Evolutionary conservation across 352 stramenopile species (phyloP).

Genomic region (Globisporangium carolinianum): DNA sequence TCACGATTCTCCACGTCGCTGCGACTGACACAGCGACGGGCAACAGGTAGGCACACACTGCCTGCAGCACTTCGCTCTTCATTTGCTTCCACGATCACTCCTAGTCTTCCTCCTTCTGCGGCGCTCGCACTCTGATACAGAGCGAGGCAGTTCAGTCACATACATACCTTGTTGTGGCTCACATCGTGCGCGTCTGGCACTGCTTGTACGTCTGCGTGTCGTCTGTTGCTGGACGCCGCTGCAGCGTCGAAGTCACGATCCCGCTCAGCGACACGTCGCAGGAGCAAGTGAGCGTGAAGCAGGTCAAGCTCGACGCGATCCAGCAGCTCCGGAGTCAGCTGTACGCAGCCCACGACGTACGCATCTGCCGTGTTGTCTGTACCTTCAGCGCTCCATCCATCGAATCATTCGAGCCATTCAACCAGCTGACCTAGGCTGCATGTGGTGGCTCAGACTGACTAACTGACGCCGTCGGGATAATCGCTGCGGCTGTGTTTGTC

Average conservation of each 20-base stretch:
- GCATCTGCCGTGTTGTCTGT: neutral
- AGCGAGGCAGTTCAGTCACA: no score
- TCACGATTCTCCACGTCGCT: slow-evolving; percentile 30
- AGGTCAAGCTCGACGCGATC: slow-evolving; percentile 57
- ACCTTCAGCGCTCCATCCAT: neutral
- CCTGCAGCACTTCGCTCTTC: neutral
- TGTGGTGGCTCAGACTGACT: no score
- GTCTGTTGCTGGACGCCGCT: no score
- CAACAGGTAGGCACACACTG: slow-evolving; percentile 18
- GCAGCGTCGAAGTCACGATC: slow-evolving; percentile 29
- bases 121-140: no score
- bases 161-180: no score
- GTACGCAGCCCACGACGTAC: slow-evolving; percentile 11
- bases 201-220: neutral
- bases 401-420: no score
- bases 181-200: neutral
- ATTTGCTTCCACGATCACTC: neutral
- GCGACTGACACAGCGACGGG: slow-evolving; percentile 18
- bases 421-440: no score
- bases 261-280: slow-evolving; percentile 30
- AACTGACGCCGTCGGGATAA: no score
- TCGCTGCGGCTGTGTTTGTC: neutral
- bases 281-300: slow-evolving; percentile 27
- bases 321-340: slow-evolving; percentile 39
- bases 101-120: neutral